phyloP scores from a whole-genome alignment of 441 rosid genomes.

The Gossypium davidsonii region DNA sequence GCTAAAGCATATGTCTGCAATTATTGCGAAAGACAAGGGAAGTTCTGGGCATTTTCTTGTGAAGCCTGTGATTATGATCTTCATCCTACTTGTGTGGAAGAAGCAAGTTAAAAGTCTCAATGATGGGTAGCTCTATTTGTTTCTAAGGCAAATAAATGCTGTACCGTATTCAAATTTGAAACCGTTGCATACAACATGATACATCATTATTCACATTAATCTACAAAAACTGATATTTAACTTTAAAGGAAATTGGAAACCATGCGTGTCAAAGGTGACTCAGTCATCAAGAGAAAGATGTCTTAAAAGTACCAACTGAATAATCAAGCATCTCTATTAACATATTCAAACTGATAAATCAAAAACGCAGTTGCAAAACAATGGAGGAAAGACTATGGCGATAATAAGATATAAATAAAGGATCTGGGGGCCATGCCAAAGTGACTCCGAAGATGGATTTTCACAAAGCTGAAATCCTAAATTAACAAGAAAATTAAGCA shows the following conservation, averaged over 20 bases:
- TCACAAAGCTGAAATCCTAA: neutral
- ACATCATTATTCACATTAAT: neutral
- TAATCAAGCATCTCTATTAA: neutral
- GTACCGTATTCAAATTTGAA: neutral
- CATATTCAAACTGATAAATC: no score
- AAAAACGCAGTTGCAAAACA: neutral
- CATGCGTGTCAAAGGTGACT: neutral
- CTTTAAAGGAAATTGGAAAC: neutral
- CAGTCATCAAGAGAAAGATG: neutral
- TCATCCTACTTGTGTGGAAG: conserved; percentile 61
- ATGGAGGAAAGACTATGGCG: neutral
- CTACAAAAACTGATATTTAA: neutral
- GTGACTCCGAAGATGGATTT: no score
- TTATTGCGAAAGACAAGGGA: conserved; percentile 51
- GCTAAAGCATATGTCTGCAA: conserved; percentile 77
- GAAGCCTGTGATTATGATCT: conserved; percentile 69
- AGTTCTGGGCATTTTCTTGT: conserved; percentile 80
- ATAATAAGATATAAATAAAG: neutral
- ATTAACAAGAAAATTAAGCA: neutral
- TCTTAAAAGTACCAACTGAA: neutral
- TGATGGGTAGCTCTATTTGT: neutral
- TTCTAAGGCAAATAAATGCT: neutral
- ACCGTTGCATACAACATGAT: neutral
- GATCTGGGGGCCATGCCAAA: no score
- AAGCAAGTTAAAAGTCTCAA: conserved; percentile 10